These are phyloP conservation scores for Adansonia gregorii DNA, from an alignment of 441 rosid species.

Conservation along the genomic window DNA sequence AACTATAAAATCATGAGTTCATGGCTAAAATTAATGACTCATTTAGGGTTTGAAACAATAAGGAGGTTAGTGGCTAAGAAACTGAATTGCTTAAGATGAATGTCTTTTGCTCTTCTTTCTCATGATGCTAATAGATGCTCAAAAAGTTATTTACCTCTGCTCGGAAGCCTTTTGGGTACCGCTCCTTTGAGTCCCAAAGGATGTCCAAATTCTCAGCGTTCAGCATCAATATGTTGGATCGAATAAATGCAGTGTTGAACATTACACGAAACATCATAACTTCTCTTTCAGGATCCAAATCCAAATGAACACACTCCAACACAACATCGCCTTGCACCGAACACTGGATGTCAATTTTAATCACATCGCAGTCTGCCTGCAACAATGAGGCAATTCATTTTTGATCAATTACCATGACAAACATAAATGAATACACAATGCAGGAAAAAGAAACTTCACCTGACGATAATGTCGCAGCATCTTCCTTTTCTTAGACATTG, in stretches of 20 bases:
- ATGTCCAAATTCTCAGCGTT: constrained; percentile 93
- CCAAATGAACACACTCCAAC: constrained; percentile 91
- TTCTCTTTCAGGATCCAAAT: constrained; percentile 87
- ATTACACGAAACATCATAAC: constrained; percentile 97
- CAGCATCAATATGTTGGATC: constrained; percentile 94
- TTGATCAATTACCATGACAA: constrained; percentile 26
- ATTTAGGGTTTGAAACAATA: not conserved
- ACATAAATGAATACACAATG: not conserved
- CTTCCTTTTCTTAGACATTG: constrained; percentile 75
- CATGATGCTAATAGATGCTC: constrained; percentile 10
- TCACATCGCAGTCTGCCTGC: constrained; percentile 95
- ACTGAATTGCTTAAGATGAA: not conserved
- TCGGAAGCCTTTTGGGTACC: constrained; percentile 88
- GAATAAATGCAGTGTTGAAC: constrained; percentile 95
- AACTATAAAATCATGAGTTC: not conserved
- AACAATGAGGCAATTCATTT: constrained; percentile 32
- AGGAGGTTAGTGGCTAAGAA: not conserved
- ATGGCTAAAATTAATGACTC: constrained; percentile 23
- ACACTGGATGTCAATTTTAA: constrained; percentile 92
- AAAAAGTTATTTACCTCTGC: constrained; percentile 67
- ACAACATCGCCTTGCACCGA: constrained; percentile 98
- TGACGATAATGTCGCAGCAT: constrained; percentile 77
- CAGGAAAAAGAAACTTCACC: constrained; percentile 44
- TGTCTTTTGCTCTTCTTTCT: constrained; percentile 19
- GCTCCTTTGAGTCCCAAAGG: constrained; percentile 94